phyloP scores from a whole-genome alignment of 257 asterid species.

The Salvia miltiorrhiza region DNA sequence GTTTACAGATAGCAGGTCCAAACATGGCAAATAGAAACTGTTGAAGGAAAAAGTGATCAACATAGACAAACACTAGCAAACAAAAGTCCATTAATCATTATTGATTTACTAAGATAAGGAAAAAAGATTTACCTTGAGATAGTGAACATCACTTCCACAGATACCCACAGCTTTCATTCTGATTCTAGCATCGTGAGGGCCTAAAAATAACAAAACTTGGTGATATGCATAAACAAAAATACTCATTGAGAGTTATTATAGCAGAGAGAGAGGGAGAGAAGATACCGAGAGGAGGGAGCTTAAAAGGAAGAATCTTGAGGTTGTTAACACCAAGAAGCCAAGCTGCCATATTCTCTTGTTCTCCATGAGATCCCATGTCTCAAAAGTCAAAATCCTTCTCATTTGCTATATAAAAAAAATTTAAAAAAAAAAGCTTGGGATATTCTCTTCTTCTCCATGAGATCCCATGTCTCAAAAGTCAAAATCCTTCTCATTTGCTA shows the following conservation, averaged over 20 bases:
- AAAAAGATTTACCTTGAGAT: conserved; percentile 61
- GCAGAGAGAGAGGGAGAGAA: neutral
- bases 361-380: conserved; percentile 36
- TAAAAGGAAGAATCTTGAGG: conserved; percentile 79
- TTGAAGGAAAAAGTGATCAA: neutral
- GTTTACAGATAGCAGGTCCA: neutral
- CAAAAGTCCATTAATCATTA: neutral
- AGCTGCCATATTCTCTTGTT: conserved; percentile 86
- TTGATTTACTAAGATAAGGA: neutral
- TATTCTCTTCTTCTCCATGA: no score
- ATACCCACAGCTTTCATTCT: conserved; percentile 96
- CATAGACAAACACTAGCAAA: neutral
- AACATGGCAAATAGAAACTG: neutral
- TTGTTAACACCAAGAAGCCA: conserved; percentile 85
- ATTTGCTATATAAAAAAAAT: no score
- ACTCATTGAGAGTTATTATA: neutral
- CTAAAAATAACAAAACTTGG: conserved; percentile 22
- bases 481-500: no score
- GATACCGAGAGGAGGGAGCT: conserved; percentile 78
- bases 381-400: neutral
- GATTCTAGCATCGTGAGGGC: conserved; percentile 83
- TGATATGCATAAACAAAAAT: neutral
- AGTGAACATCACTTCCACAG: conserved; percentile 98
- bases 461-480: no score
- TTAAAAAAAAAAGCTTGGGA: no score